phyloP scores from a whole-genome alignment of 192 early-diverging fungal genomes.

The Coemansia sp. region DNA sequence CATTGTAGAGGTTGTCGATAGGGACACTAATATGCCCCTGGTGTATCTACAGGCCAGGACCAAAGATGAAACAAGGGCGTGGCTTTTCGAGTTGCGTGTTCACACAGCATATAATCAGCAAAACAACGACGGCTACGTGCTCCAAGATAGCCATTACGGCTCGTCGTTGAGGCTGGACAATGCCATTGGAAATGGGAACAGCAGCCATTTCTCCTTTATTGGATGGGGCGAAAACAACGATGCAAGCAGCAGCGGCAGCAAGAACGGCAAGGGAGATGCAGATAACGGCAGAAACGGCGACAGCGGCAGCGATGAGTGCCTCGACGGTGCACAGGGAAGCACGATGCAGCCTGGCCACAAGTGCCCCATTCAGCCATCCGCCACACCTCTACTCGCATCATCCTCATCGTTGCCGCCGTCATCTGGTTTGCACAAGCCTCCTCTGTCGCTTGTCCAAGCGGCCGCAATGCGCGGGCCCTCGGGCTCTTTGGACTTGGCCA shows the following conservation, averaged over 20 bases:
- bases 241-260: neutral
- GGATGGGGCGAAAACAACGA: conserved; percentile 2
- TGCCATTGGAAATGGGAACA: neutral
- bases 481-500: neutral
- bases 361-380: neutral
- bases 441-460: conserved; percentile 42
- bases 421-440: conserved; percentile 9
- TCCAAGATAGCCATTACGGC: neutral
- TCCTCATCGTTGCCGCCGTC: neutral
- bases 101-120: neutral
- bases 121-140: neutral
- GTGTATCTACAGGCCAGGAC: conserved; percentile 26
- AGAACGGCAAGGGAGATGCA: neutral
- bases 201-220: neutral
- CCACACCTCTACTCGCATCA: conserved; percentile 1
- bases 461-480: neutral
- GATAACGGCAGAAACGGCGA: neutral
- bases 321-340: neutral
- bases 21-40: conserved; percentile 1
- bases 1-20: conserved; percentile 23
- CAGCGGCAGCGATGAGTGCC: conserved; percentile 1
- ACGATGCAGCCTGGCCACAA: neutral
- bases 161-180: neutral
- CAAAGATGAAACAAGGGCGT: conserved; percentile 29
- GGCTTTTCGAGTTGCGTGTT: conserved; percentile 31